Conservation (phyloP, 2,329 filamentous ascomycete genomes). For the Rugonectria rugulosa region DNA sequence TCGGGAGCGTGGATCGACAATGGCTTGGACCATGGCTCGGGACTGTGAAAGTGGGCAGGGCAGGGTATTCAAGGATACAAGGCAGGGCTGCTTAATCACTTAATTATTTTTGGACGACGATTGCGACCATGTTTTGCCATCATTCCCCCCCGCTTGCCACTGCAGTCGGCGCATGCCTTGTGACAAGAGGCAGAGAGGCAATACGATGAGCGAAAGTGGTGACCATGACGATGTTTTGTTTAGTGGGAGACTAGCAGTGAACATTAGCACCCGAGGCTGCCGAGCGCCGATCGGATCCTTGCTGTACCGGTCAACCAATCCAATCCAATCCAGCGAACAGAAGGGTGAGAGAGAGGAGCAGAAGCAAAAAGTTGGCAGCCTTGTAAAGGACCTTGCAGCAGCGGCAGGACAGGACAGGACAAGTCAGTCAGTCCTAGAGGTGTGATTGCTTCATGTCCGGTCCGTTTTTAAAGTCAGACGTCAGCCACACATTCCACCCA, state of each 20-base stretch:
- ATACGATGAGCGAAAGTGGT: background rate
- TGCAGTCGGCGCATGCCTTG: too few relatives aligned
- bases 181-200: too few relatives aligned
- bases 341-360: too few relatives aligned
- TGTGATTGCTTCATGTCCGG: background rate
- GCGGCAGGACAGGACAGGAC: too few relatives aligned
- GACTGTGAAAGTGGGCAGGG: too few relatives aligned
- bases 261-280: slow-evolving; percentile 17
- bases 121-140: too few relatives aligned
- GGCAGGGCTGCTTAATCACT: too few relatives aligned
- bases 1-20: background rate
- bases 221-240: background rate
- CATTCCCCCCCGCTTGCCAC: too few relatives aligned
- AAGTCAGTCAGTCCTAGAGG: background rate
- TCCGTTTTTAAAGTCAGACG: slow-evolving; percentile 8
- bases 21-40: background rate
- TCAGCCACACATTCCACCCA: background rate
- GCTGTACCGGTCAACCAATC: background rate
- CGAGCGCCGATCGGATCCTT: background rate
- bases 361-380: slow-evolving; percentile 5
- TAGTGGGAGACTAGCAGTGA: slow-evolving; percentile 2
- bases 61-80: too few relatives aligned
- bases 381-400: too few relatives aligned
- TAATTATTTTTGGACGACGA: background rate
- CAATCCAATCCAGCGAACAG: too few relatives aligned